These are phyloP conservation scores for Claviceps paspali DNA, from an alignment of 2,329 filamentous ascomycete genomes.

Conservation along the genomic window DNA sequence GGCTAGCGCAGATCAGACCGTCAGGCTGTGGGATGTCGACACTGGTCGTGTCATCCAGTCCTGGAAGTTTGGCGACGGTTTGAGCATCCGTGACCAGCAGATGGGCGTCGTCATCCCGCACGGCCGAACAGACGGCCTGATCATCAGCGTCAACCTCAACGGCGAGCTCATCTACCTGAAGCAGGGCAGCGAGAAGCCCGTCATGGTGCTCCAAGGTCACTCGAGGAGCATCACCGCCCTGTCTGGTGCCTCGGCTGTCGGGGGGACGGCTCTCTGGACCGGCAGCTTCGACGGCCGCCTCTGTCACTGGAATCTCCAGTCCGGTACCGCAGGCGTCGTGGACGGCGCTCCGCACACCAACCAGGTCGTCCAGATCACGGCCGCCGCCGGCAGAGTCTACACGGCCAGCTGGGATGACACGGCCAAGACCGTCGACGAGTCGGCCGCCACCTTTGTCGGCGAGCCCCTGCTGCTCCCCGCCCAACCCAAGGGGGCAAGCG, in stretches of 20 bases:
- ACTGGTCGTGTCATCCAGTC: conserved; percentile 60
- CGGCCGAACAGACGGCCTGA: conserved; percentile 66
- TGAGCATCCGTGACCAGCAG: conserved; percentile 71
- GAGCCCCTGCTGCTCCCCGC: conserved; percentile 50
- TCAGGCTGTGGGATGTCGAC: conserved; percentile 87
- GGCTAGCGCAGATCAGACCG: conserved; percentile 84
- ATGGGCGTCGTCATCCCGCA: conserved; percentile 85
- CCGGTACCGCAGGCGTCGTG: conserved; percentile 52
- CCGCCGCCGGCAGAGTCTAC: conserved; percentile 50
- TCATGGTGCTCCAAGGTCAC: conserved; percentile 67
- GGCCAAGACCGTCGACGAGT: conserved; percentile 61
- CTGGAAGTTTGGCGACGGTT: conserved; percentile 72
- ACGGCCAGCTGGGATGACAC: conserved; percentile 92
- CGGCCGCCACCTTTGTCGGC: conserved; percentile 61
- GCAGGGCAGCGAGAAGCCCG: conserved; percentile 53
- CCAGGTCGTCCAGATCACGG: conserved; percentile 64
- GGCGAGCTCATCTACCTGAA: conserved; percentile 84
- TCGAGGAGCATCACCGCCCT: conserved; percentile 82
- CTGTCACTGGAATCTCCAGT: conserved; percentile 64
- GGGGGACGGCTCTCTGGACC: conserved; percentile 57
- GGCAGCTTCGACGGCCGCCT: conserved; percentile 87
- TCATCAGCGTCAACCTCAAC: conserved; percentile 78
- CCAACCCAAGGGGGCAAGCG: conserved; percentile 64
- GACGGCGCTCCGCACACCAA: conserved; percentile 76
- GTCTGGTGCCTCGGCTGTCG: conserved; percentile 18